Evolutionary conservation across 1,284 basidiomycete species (phyloP), one percentile per base, ranked within the genome.

Genomic region (Schizopora paradoxa): DNA sequence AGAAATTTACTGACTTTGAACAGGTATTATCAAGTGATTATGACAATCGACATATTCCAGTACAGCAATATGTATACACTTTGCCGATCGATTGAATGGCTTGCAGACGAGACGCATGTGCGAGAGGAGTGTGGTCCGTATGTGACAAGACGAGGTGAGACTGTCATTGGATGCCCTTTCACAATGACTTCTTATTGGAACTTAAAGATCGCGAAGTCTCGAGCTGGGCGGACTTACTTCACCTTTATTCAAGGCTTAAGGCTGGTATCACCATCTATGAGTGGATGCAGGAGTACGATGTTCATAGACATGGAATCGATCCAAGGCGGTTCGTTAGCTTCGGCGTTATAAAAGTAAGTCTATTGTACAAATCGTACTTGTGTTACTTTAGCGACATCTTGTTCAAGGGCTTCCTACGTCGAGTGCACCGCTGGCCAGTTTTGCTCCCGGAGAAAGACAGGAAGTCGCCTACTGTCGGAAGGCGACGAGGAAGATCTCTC

Each of bases 11-110:
- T 21, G 26, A 25, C 34, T 28, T 29, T 32, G 41, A 16, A 8
- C 52, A 91, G 91, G 36, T 97, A 91, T 61, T 97, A 98, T 61
- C 91, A 95, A 68, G 93, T 95, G 44, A 83, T 97, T 58, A 92
- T 97, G 82, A 86, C 86, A 56, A 84, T 93, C 45, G 94, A 99
- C 66, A 89, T 97, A 41, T 99, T 99, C 63, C 93, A 97, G 63
- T 96, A 87, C 64, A 90, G 89, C n/a, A 98, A 98, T 65, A 91
- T 96, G 81, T 99, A 99, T 62, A 90, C 89, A 0, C 72, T 95
- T 27, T 80, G 86, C 39, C 87, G 87, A 51, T 83, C 80, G 51
- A 82, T 95, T 19, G 82, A 91, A 55, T 89, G 83, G 74, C 76
- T 95, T 33, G 87, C 86, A 6, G 79, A 87, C 45, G 91, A 93